Percentiles rank a stretch among this genome's conserved stretches.
phyloP scores from a whole-genome alignment of 148 eudicot species.

The Spergularia bocconei region DNA sequence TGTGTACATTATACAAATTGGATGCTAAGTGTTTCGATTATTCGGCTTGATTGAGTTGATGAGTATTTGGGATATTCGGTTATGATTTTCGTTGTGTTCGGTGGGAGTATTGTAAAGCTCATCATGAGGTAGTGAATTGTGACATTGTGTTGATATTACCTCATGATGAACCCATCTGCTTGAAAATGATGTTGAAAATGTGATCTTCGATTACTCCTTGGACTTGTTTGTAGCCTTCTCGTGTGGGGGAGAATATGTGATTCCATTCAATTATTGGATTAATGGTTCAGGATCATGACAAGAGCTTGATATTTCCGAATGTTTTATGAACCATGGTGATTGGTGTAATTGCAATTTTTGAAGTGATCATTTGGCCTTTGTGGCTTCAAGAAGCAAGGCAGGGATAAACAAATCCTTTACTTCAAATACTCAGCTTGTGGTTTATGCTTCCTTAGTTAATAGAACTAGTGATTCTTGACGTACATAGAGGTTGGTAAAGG shows the following conservation, averaged over 20 bases:
- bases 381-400: background rate
- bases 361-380: background rate
- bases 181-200: background rate
- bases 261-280: background rate
- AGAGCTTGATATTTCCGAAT: background rate
- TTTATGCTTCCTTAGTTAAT: background rate
- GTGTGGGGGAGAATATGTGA: background rate
- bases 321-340: background rate
- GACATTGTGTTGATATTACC: too few relatives aligned
- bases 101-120: too few relatives aligned
- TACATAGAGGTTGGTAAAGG: constrained; percentile 1
- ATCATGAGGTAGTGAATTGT: too few relatives aligned
- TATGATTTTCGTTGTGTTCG: too few relatives aligned
- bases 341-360: background rate
- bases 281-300: background rate
- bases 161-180: background rate
- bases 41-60: background rate
- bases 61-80: too few relatives aligned
- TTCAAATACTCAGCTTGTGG: background rate
- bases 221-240: background rate
- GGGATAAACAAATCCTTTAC: background rate
- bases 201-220: background rate
- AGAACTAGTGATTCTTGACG: background rate
- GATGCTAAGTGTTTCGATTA: background rate
- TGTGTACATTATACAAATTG: background rate